phyloP scores from a whole-genome alignment of 768 basidiomycete species.

The Chalciporus chontae region DNA sequence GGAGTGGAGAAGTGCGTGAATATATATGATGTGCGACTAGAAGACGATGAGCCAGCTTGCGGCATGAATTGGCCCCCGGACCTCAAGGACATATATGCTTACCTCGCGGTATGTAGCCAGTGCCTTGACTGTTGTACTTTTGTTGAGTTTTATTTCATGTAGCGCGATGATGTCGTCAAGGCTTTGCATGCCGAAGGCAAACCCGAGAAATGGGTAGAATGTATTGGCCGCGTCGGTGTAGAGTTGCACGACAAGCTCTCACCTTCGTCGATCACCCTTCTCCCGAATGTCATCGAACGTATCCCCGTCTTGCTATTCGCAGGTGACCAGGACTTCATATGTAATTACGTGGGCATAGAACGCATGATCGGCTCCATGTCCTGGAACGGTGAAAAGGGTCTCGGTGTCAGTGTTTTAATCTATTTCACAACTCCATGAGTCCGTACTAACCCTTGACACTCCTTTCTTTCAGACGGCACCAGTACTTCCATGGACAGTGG shows the following conservation, averaged over 20 bases:
- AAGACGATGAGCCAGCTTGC: constrained; percentile 82
- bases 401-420: constrained; percentile 60
- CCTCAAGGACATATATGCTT: constrained; percentile 66
- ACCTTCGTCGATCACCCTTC: constrained; percentile 66
- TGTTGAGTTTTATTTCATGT: background rate
- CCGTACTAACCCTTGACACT: constrained; percentile 1
- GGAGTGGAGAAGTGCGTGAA: constrained; percentile 81
- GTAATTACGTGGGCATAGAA: constrained; percentile 92
- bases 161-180: constrained; percentile 77
- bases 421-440: background rate
- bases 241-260: constrained; percentile 56
- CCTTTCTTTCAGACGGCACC: constrained; percentile 49
- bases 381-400: constrained; percentile 84
- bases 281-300: constrained; percentile 74
- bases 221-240: constrained; percentile 59
- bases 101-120: constrained; percentile 65
- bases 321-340: constrained; percentile 95
- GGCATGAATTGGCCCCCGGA: constrained; percentile 99
- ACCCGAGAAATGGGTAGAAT: constrained; percentile 85
- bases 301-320: constrained; percentile 90
- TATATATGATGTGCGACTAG: constrained; percentile 91
- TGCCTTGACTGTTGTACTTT: background rate
- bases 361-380: constrained; percentile 75
- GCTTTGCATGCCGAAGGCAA: constrained; percentile 82
- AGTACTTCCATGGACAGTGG: constrained; percentile 73